phyloP scores from a whole-genome alignment of 73 alveolate species.

The Tetrahymena borealis region DNA sequence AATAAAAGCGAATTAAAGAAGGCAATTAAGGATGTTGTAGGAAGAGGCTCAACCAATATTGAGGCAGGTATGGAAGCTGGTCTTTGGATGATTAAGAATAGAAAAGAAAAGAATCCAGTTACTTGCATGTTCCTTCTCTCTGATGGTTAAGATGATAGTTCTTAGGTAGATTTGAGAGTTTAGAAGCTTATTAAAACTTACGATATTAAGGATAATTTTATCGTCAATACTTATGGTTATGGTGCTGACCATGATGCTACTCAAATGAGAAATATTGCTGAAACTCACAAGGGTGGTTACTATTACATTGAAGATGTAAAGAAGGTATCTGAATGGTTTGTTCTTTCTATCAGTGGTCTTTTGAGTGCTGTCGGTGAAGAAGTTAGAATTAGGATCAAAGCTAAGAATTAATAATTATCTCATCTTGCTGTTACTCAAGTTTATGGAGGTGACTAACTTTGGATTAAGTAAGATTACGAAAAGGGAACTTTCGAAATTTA shows the following conservation, averaged over 20 bases:
- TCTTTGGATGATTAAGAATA: constrained; percentile 44
- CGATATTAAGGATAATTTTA: constrained; percentile 40
- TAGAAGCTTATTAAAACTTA: constrained; percentile 31
- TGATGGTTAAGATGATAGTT: constrained; percentile 69
- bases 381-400: constrained; percentile 9
- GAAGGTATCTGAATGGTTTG: constrained; percentile 27
- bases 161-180: constrained; percentile 19
- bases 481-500: neutral
- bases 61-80: constrained; percentile 36
- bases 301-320: constrained; percentile 39
- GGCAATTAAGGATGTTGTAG: constrained; percentile 1
- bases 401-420: neutral
- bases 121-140: constrained; percentile 59
- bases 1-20: neutral
- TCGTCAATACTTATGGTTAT: constrained; percentile 71
- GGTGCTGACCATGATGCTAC: constrained; percentile 76
- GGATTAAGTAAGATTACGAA: neutral
- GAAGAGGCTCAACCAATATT: constrained; percentile 22
- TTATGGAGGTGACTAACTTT: neutral
- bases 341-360: constrained; percentile 44
- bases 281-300: constrained; percentile 62
- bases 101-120: constrained; percentile 54
- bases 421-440: neutral
- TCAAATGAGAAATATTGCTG: constrained; percentile 63
- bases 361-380: constrained; percentile 44